Base-by-base conservation (phyloP, 805 yeast species). In the Zygosaccharomyces pseudorouxii region DNA sequence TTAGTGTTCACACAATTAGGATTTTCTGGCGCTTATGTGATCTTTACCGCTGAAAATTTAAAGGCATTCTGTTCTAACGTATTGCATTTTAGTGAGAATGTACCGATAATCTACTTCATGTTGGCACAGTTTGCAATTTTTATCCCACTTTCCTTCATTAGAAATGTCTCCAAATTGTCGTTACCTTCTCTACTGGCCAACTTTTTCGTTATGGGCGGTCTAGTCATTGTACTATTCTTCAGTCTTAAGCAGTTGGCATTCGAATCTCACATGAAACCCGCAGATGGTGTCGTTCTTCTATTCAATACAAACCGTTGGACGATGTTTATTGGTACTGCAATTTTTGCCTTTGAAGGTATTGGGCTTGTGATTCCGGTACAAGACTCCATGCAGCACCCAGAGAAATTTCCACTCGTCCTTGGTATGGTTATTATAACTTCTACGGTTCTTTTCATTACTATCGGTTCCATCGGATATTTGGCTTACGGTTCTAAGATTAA, bases 341-440 rank as follows among this genome's bases (percentile, higher is more conserved):
- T 86, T 27, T 86, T 86, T 71, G 89, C 93, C n/a, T 86, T 85
- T 61, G 95, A 86, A 68, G 95, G 95, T 1, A 85, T 86, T 49
- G 93, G 95, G 0, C 71, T 86, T 41, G 83, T 86, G 43, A 82
- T 86, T 20, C 95, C 95, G 0, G 83, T 86, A 46, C 89, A 86
- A 59, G 87, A 86, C 56, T 83, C 93, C 1, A 86, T 86, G 93
- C 76, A 73, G 43, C 69, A 83, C 55, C 93, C 93, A 1, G 80
- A 81, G 52, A 76, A 84, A 53, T 86, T 84, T 60, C 89, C 92
- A 14, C 62, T 72, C 47, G 87, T 86, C 1, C 66, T 86, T 45
- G 72, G 73, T 12, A 63, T 76, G 41, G 93, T 86, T 2, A 78
- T 86, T 28, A 51, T 71, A 4, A 79, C 86, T 2, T 84, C 87